Conservation (phyloP, 441 rosid species). For the Kokia cookei region DNA sequence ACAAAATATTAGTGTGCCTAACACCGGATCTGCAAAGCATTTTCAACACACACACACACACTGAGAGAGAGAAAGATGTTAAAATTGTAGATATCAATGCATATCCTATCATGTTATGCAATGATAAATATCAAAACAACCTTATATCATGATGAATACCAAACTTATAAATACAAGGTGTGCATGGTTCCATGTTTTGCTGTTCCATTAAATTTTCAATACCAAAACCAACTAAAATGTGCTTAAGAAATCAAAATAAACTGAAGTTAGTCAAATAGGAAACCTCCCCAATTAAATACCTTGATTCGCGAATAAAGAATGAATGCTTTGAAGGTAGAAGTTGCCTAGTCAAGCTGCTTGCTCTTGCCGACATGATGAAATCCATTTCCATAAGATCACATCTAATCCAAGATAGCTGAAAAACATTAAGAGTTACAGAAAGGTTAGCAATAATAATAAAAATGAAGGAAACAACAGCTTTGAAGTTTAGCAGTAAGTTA, state of each 20-base stretch:
- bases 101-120: not conserved
- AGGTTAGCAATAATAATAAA: not conserved
- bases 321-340: constrained; percentile 41
- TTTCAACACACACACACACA: too few species aligned
- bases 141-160: not conserved
- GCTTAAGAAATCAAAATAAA: not conserved
- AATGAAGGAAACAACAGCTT: not conserved
- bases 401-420: constrained; percentile 45
- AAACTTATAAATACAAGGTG: not conserved
- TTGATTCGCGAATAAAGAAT: constrained; percentile 32
- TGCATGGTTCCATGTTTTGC: not conserved
- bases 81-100: not conserved
- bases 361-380: constrained; percentile 28
- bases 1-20: constrained; percentile 8
- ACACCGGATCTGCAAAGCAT: constrained; percentile 12
- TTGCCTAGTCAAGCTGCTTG: constrained; percentile 29
- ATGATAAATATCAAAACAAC: not conserved
- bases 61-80: not conserved
- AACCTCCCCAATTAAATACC: constrained; percentile 16
- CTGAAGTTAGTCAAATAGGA: not conserved
- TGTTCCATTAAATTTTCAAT: not conserved
- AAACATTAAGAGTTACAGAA: not conserved
- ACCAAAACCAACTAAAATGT: not conserved
- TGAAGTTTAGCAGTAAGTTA: not conserved
- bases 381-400: constrained; percentile 47